Conservation (phyloP, 2,329 filamentous ascomycete genomes). For the Colletotrichum salicis region DNA sequence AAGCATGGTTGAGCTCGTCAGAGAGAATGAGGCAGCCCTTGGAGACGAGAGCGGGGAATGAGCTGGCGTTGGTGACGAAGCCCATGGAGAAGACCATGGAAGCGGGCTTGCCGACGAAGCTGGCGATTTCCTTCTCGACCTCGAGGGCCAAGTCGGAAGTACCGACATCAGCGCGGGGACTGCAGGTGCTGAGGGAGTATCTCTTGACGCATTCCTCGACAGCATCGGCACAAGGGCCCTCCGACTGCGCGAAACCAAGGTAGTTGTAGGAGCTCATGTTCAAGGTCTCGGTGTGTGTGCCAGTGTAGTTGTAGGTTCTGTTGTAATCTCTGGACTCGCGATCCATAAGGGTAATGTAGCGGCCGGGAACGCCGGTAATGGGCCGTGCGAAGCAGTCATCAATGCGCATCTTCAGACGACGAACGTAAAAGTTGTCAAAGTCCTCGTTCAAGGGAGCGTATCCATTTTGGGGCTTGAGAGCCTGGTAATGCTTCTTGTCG, state of each 20-base stretch:
- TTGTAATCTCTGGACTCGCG: constrained; percentile 93
- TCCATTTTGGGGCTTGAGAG: constrained; percentile 84
- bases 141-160: constrained; percentile 89
- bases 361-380: constrained; percentile 91
- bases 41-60: constrained; percentile 90
- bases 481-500: constrained; percentile 82
- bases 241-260: constrained; percentile 96
- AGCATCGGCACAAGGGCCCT: constrained; percentile 93
- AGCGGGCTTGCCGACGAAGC: constrained; percentile 92
- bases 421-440: constrained; percentile 98
- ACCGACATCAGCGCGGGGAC: constrained; percentile 84
- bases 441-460: constrained; percentile 97
- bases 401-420: constrained; percentile 90
- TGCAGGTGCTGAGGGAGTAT: constrained; percentile 85
- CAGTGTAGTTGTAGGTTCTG: constrained; percentile 86
- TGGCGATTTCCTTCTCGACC: constrained; percentile 88
- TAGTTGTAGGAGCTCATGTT: constrained; percentile 99
- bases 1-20: constrained; percentile 97
- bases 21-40: constrained; percentile 96
- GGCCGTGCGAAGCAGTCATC: constrained; percentile 97
- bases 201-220: constrained; percentile 87
- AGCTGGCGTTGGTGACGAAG: constrained; percentile 92
- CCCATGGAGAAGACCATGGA: constrained; percentile 99
- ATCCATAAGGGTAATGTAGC: constrained; percentile 92
- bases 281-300: constrained; percentile 91